Evolutionary conservation across 2,329 filamentous ascomycete species (phyloP).

Genomic region (Cordyceps tenuipes): DNA sequence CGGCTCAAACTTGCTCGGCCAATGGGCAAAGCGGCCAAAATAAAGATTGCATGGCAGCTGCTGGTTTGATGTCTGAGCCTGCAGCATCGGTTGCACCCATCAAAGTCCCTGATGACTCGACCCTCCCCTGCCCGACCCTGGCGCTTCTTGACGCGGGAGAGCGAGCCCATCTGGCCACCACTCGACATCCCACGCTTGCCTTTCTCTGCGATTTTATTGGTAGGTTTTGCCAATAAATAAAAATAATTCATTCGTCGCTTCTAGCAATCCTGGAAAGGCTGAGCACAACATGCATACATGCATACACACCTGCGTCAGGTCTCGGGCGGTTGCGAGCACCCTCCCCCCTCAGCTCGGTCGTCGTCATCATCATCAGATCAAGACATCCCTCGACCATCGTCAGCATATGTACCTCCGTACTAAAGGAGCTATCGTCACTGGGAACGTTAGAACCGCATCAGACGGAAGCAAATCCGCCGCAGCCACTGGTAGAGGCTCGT

Average conservation of each 20-base stretch:
- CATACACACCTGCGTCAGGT: background rate
- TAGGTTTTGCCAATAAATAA: background rate
- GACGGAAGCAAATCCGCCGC: background rate
- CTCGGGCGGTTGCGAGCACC: background rate
- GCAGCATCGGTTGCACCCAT: background rate
- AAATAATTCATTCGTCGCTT: background rate
- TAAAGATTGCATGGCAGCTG: background rate
- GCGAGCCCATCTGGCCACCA: background rate
- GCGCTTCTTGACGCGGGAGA: background rate
- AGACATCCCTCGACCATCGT: background rate
- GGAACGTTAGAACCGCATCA: background rate
- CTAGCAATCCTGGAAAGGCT: background rate
- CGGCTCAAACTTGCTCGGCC: background rate
- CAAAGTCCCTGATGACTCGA: background rate
- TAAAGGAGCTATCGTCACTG: no score
- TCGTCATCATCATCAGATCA: background rate
- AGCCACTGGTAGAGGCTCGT: background rate
- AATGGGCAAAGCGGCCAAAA: background rate
- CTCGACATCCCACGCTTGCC: background rate
- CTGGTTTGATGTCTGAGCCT: background rate
- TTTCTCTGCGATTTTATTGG: background rate
- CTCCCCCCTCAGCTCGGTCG: background rate
- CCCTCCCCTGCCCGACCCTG: background rate
- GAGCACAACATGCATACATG: conserved; percentile 10
- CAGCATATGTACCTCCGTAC: background rate